These are phyloP conservation scores for Aegilops tauschii DNA, from an alignment of 176 grass and related monocot species.

Conservation along the genomic window DNA sequence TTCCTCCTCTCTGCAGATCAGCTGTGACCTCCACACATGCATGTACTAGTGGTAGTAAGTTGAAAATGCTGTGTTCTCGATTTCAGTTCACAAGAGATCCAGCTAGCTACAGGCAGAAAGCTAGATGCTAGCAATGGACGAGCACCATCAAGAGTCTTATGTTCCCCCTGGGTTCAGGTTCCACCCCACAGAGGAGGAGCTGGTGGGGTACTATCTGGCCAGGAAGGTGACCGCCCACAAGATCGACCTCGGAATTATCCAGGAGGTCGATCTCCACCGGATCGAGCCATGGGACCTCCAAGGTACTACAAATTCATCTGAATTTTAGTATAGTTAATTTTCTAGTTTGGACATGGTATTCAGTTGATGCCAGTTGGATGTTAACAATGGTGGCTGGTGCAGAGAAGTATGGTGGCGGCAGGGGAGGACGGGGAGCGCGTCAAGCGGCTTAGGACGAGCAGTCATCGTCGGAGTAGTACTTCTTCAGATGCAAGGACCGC, in stretches of 20 bases:
- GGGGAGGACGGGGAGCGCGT: neutral
- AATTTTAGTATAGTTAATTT: neutral
- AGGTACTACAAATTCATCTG: constrained; percentile 14
- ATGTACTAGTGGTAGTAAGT: neutral
- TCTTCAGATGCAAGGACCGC: constrained; percentile 80
- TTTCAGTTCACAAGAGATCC: neutral
- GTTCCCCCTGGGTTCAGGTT: constrained; percentile 90
- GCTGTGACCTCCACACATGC: neutral
- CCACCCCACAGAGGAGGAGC: constrained; percentile 96
- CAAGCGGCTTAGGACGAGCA: neutral
- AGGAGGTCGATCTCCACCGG: constrained; percentile 76
- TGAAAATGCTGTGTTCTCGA: constrained; percentile 19
- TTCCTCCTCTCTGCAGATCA: neutral
- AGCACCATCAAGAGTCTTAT: neutral
- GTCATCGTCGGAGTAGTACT: constrained; percentile 58
- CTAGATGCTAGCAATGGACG: constrained; percentile 29
- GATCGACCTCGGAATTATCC: constrained; percentile 64
- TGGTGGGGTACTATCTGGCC: constrained; percentile 79
- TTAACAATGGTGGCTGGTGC: neutral
- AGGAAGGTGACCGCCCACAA: constrained; percentile 51
- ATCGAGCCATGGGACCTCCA: constrained; percentile 89
- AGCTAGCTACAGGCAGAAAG: neutral
- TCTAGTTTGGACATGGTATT: too few species aligned
- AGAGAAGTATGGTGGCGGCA: constrained; percentile 49
- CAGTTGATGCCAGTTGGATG: too few species aligned